Percentiles rank a stretch among this genome's conserved stretches.
These are phyloP conservation scores for Psidium guajava DNA, from an alignment of 345 rosid genomes.

Conservation along the genomic window DNA sequence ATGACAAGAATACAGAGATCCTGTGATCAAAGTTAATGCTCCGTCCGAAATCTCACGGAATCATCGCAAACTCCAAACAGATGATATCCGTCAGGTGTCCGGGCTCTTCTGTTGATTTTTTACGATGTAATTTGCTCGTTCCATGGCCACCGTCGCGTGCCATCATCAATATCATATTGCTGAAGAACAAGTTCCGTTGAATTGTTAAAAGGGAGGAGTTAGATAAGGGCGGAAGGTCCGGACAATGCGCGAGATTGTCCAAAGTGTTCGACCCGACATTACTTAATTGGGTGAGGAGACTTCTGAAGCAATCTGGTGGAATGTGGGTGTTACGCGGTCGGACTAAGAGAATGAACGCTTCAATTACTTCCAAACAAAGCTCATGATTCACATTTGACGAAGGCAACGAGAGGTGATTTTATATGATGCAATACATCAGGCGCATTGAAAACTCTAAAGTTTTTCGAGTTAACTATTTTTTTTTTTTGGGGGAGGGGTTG, in stretches of 20 bases:
- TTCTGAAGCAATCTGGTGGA: not conserved
- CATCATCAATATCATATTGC: not conserved
- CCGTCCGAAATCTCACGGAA: not conserved
- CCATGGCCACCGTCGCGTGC: not conserved
- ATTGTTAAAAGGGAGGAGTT: not conserved
- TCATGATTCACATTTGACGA: not conserved
- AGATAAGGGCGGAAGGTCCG: not conserved
- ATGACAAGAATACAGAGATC: not conserved
- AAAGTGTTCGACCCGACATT: not conserved
- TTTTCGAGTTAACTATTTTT: not conserved
- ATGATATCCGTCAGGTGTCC: not conserved
- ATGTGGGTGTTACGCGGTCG: not conserved
- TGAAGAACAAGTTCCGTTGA: not conserved
- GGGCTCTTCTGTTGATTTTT: not conserved
- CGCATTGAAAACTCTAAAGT: not conserved
- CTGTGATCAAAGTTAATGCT: not conserved
- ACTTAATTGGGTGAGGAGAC: not conserved
- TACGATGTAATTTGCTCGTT: not conserved
- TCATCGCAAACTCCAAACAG: not conserved
- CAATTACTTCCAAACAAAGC: not conserved
- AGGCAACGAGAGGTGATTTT: not conserved
- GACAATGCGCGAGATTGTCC: not conserved
- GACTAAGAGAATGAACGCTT: not conserved
- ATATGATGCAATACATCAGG: not conserved
- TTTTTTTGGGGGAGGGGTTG: too few relatives aligned